Evolutionary conservation across 495 filamentous ascomycete species (phyloP).

Genomic region (Rostrohypoxylon terebratum): DNA sequence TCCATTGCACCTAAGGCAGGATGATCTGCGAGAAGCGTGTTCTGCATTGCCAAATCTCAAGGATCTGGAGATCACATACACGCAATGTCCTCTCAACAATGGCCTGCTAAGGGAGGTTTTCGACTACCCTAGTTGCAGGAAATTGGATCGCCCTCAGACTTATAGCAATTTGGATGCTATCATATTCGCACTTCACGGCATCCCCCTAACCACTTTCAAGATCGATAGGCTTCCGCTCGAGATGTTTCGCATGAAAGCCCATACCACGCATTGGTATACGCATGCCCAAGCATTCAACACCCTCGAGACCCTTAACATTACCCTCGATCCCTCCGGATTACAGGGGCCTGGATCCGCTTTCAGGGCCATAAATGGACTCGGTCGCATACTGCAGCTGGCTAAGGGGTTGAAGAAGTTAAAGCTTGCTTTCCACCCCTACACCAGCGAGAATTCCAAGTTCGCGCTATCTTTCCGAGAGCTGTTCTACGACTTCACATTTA

Average conservation of each 20-base stretch:
- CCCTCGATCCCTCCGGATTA: constrained; percentile 53
- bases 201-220: constrained; percentile 53
- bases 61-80: constrained; percentile 58
- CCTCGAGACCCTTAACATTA: constrained; percentile 54
- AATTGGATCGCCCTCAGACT: constrained; percentile 55
- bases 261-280: constrained; percentile 59
- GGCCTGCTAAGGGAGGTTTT: constrained; percentile 55
- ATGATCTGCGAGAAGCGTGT: constrained; percentile 57
- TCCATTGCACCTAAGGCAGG: constrained; percentile 54
- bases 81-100: constrained; percentile 56
- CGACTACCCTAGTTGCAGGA: constrained; percentile 56
- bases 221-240: constrained; percentile 62
- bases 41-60: constrained; percentile 58
- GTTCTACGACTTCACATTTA: constrained; percentile 53
- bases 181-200: constrained; percentile 56
- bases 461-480: constrained; percentile 55
- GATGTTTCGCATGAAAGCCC: constrained; percentile 53
- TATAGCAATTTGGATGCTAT: constrained; percentile 59
- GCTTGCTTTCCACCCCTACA: constrained; percentile 59
- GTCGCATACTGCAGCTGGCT: constrained; percentile 57
- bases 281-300: constrained; percentile 56
- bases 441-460: constrained; percentile 57
- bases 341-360: constrained; percentile 52
- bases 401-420: constrained; percentile 53
- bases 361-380: constrained; percentile 58